A percentile compares a stretch with the other conserved stretches of the same genome.
Conservation (phyloP, 345 rosid genomes). For the Citrus maxima region DNA sequence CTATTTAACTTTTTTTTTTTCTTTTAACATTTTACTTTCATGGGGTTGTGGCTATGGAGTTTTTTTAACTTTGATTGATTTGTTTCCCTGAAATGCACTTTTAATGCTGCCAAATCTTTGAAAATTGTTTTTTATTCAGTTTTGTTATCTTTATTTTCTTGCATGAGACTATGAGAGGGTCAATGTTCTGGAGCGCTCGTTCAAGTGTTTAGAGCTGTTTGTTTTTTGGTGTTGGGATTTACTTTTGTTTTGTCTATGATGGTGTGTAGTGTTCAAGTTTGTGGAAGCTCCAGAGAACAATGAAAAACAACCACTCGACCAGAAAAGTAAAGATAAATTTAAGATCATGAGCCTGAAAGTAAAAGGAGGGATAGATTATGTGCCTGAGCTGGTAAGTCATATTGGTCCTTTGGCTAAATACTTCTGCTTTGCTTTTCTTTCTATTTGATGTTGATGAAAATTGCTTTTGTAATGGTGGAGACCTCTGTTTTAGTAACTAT, state of each 20-base stretch:
- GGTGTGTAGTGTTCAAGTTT: constrained; percentile 75
- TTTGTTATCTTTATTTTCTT: not conserved
- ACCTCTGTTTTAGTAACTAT: not conserved
- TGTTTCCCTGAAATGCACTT: not conserved
- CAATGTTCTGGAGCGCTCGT: not conserved
- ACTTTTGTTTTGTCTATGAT: not conserved
- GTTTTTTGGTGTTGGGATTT: not conserved
- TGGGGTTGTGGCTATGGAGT: not conserved
- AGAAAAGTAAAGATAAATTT: constrained; percentile 86
- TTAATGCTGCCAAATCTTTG: not conserved
- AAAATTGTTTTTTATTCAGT: not conserved
- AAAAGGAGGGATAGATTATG: constrained; percentile 71
- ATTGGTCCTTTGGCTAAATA: not conserved
- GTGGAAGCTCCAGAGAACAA: constrained; percentile 92
- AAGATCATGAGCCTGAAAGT: constrained; percentile 97
- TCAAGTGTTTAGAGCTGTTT: not conserved
- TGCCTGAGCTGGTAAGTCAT: constrained; percentile 86
- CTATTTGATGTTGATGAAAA: not conserved
- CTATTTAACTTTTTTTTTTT: not conserved
- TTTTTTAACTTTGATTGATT: not conserved
- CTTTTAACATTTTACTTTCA: not conserved
- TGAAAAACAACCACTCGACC: constrained; percentile 58
- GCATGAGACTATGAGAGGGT: not conserved
- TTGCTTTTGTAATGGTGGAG: not conserved
- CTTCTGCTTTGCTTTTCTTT: not conserved